These are phyloP conservation scores for Sesbania bispinosa DNA, from an alignment of 306 rosid species.

Conservation along the genomic window DNA sequence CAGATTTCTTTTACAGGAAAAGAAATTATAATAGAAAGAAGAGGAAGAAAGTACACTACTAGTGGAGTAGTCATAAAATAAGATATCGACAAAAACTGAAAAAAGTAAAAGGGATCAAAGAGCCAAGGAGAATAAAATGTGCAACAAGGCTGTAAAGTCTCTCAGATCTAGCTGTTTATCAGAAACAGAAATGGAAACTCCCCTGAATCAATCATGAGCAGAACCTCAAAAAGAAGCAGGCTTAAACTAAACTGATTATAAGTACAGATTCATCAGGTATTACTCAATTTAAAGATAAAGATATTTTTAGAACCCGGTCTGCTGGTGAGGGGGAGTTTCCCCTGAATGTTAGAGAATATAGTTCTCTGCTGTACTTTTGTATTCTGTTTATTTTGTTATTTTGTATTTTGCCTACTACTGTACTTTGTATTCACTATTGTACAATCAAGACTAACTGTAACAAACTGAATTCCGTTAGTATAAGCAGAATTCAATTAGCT, in stretches of 20 bases:
- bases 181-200: neutral
- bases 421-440: too few relatives aligned
- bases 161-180: neutral
- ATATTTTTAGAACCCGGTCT: too few relatives aligned
- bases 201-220: neutral
- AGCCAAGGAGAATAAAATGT: neutral
- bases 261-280: slow-evolving; percentile 10
- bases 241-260: neutral
- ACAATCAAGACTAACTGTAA: too few relatives aligned
- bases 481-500: too few relatives aligned
- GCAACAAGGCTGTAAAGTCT: neutral
- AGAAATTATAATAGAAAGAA: neutral
- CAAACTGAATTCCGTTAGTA: too few relatives aligned
- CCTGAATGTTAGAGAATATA: too few relatives aligned
- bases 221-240: neutral
- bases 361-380: too few relatives aligned
- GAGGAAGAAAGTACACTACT: neutral
- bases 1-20: neutral
- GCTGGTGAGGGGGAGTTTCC: too few relatives aligned
- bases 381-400: too few relatives aligned
- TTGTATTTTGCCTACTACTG: too few relatives aligned
- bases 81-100: neutral
- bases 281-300: too few relatives aligned
- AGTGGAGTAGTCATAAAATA: too few relatives aligned
- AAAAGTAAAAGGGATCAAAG: neutral